Evolutionary conservation across 1,139 yeast genomes (phyloP).

Genomic region (Debaryomycetaceae sp.): DNA sequence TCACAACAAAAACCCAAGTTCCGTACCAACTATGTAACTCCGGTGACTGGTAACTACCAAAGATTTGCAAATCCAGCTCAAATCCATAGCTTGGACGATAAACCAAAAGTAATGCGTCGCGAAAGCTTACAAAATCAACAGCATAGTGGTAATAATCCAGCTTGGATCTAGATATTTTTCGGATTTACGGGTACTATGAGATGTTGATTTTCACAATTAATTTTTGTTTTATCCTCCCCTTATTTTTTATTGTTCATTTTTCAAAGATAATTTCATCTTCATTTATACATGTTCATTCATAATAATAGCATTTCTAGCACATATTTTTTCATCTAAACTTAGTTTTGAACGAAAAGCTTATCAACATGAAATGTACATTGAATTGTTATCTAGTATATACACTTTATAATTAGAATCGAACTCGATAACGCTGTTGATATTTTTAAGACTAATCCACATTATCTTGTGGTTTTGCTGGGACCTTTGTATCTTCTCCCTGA

Average conservation of each 20-base stretch:
- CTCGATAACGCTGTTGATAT: no score
- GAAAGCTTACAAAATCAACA: constrained; percentile 4
- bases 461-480: constrained; percentile 10
- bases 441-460: constrained; percentile 13
- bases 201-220: background rate
- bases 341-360: background rate
- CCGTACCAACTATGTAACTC: constrained; percentile 7
- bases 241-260: background rate
- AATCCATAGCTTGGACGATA: constrained; percentile 9
- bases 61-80: constrained; percentile 7
- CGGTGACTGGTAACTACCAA: constrained; percentile 7
- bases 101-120: constrained; percentile 8
- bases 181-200: background rate
- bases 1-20: constrained; percentile 8
- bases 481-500: background rate
- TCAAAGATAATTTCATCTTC: background rate
- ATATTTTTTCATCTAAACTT: constrained; percentile 1
- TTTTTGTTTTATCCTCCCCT: background rate
- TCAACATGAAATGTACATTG: no score
- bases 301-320: constrained; percentile 1
- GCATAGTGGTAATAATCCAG: constrained; percentile 8
- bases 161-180: constrained; percentile 9
- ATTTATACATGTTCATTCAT: background rate
- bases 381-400: no score
- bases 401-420: no score